A percentile compares a stretch with the other conserved stretches of the same genome.
Conservation (phyloP, 2,329 filamentous ascomycete genomes). For the Gaeumannomyces tritici region DNA sequence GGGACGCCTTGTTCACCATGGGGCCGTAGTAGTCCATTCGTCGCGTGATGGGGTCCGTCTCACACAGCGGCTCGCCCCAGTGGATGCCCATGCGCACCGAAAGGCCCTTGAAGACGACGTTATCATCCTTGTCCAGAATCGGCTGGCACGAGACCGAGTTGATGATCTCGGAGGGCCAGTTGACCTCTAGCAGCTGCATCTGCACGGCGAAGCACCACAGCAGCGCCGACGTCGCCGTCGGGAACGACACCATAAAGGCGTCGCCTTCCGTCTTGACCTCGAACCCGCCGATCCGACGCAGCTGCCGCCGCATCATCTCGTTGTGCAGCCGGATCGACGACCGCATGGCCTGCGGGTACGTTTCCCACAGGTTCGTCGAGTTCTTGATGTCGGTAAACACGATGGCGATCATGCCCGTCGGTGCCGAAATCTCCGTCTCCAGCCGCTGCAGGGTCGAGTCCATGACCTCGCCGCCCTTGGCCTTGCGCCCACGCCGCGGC, state of each 20-base stretch:
- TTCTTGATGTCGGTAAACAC: conserved; percentile 99
- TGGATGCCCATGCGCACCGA: conserved; percentile 98
- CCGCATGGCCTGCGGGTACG: conserved; percentile 88
- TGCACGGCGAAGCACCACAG: conserved; percentile 97
- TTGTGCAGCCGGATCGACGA: conserved; percentile 97
- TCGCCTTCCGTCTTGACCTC: conserved; percentile 99
- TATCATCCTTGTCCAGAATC: conserved; percentile 72
- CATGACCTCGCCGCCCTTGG: conserved; percentile 55
- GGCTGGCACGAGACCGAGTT: conserved; percentile 79
- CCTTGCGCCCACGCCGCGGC: conserved; percentile 54
- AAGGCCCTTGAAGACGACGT: conserved; percentile 84
- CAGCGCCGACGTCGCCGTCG: conserved; percentile 86
- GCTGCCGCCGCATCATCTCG: conserved; percentile 86
- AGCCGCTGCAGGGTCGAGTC: conserved; percentile 83
- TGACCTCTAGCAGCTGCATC: conserved; percentile 73
- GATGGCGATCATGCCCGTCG: conserved; percentile 81
- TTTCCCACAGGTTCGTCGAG: conserved; percentile 93
- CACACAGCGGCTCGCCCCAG: conserved; percentile 88
- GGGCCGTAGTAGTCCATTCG: conserved; percentile 99
- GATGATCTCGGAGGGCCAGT: conserved; percentile 89
- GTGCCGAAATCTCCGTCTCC: conserved; percentile 83
- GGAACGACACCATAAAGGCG: conserved; percentile 98
- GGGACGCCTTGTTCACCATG: conserved; percentile 95
- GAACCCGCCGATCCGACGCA: conserved; percentile 90
- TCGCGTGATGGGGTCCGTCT: conserved; percentile 89